A percentile compares a stretch with the other conserved stretches of the same genome.
Evolutionary conservation across 352 stramenopile genomes (phyloP).

Genomic region (Pythium diclinum): DNA sequence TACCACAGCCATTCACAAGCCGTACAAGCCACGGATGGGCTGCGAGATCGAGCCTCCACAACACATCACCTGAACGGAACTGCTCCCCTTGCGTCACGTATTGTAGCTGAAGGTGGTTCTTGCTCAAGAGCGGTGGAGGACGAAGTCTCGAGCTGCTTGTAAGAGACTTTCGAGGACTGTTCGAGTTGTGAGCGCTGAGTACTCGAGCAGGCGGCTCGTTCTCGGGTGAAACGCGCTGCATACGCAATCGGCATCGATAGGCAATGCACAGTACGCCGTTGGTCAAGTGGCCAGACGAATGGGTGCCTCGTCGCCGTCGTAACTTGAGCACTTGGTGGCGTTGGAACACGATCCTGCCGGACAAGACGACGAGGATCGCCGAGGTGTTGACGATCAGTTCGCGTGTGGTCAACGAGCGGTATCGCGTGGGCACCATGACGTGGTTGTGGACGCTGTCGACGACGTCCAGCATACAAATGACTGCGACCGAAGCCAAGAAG

Average conservation of each 20-base stretch:
- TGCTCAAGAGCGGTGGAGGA: not conserved
- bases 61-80: not conserved
- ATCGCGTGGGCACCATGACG: not conserved
- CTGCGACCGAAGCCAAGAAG: not conserved
- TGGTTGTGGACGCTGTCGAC: not conserved
- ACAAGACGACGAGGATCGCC: not conserved
- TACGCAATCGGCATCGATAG: not conserved
- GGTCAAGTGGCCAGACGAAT: not conserved
- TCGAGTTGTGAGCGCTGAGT: not conserved
- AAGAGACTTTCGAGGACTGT: not conserved
- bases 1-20: not conserved
- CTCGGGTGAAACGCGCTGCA: not conserved
- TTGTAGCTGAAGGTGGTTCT: not conserved
- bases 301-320: not conserved
- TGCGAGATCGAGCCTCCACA: not conserved
- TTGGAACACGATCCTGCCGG: not conserved
- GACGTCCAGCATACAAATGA: not conserved
- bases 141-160: not conserved
- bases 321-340: constrained; percentile 1
- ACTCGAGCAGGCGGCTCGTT: not conserved
- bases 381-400: not conserved
- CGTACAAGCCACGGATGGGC: not conserved
- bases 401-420: not conserved
- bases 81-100: not conserved
- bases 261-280: not conserved